Conservation (phyloP, 306 rosid genomes). For the Quercus parvula region DNA sequence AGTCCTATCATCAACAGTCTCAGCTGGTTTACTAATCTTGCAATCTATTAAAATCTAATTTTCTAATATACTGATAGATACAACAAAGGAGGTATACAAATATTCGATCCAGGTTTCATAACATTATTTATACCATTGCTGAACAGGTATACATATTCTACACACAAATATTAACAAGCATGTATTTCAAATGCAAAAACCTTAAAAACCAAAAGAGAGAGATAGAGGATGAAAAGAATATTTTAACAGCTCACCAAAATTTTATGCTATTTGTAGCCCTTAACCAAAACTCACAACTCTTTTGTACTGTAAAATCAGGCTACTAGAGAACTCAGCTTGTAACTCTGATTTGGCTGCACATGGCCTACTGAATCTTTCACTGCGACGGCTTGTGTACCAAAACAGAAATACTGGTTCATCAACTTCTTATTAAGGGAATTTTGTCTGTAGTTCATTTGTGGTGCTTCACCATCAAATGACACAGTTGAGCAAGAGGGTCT, state of each 20-base stretch:
- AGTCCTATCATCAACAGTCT: not conserved
- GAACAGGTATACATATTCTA: not conserved
- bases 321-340: conserved; percentile 48
- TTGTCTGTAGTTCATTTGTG: conserved; percentile 27
- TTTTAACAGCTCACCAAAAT: not conserved
- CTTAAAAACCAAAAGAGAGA: not conserved
- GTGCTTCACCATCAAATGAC: conserved; percentile 19
- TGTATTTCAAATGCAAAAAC: not conserved
- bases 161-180: not conserved
- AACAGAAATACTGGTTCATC: conserved; percentile 63
- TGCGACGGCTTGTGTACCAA: conserved; percentile 63
- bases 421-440: conserved; percentile 49
- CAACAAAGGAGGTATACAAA: not conserved
- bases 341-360: conserved; percentile 31
- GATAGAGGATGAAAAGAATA: not conserved
- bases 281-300: not conserved
- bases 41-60: not conserved
- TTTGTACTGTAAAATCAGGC: conserved; percentile 36
- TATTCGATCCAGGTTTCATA: not conserved
- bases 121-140: not conserved
- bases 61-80: not conserved
- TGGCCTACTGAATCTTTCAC: conserved; percentile 46
- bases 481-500: conserved; percentile 39
- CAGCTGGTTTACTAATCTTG: not conserved
- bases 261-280: not conserved